Conservation (phyloP, 257 asterid genomes). For the Ballota nigra region DNA sequence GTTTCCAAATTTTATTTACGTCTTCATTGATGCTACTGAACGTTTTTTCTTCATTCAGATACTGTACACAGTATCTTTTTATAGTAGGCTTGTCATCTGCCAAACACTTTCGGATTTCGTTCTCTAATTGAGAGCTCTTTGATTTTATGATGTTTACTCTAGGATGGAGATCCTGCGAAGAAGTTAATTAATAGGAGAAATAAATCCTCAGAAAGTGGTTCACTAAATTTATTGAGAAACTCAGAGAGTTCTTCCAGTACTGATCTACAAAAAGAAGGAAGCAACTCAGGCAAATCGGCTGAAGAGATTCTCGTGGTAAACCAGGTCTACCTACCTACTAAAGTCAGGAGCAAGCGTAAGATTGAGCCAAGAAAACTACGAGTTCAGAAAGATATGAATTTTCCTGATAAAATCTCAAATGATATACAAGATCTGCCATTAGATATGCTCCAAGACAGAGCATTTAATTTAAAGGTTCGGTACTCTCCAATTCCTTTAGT, state of each 20-base stretch:
- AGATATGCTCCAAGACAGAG: conserved; percentile 34
- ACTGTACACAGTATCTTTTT: background rate
- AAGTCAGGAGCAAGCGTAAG: conserved; percentile 75
- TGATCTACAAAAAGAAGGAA: conserved; percentile 66
- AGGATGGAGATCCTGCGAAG: conserved; percentile 65
- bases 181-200: conserved; percentile 42
- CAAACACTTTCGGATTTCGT: conserved; percentile 1
- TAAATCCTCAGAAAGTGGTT: conserved; percentile 50
- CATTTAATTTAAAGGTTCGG: conserved; percentile 49
- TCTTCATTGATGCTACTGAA: conserved; percentile 15
- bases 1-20: background rate
- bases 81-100: background rate
- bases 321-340: conserved; percentile 53
- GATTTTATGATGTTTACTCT: conserved; percentile 24
- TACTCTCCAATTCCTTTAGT: conserved; percentile 16
- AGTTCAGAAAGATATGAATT: conserved; percentile 42
- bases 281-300: conserved; percentile 64
- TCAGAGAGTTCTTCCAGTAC: conserved; percentile 57
- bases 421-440: conserved; percentile 34
- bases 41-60: background rate
- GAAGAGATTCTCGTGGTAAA: conserved; percentile 45
- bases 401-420: conserved; percentile 43
- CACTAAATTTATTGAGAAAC: conserved; percentile 48
- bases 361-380: conserved; percentile 38
- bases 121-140: conserved; percentile 27